phyloP scores from a whole-genome alignment of 1,139 yeast genomes.

The Suhomyces panamericanus region DNA sequence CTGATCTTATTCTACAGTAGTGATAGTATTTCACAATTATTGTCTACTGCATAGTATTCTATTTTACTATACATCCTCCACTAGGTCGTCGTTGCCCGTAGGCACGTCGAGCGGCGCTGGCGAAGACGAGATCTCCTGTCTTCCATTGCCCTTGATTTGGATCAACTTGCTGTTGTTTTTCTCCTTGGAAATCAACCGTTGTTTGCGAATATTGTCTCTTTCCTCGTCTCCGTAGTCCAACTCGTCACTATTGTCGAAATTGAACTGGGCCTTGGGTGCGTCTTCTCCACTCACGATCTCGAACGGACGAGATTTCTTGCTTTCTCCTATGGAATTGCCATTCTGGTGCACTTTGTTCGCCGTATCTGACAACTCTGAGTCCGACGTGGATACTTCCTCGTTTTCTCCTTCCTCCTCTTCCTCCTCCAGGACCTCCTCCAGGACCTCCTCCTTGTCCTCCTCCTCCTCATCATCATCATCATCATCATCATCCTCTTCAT shows the following conservation, averaged over 20 bases:
- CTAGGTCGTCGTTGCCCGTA: conserved; percentile 1
- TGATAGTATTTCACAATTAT: too few relatives aligned
- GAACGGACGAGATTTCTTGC: conserved; percentile 13
- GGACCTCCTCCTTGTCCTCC: neutral
- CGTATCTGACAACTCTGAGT: conserved; percentile 1
- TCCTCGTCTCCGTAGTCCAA: conserved; percentile 20
- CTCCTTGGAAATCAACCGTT: conserved; percentile 35
- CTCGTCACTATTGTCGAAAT: conserved; percentile 19
- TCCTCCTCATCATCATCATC: too few relatives aligned
- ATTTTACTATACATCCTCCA: neutral
- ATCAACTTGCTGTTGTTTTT: conserved; percentile 26
- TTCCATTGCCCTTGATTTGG: conserved; percentile 27
- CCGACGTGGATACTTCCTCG: conserved; percentile 1
- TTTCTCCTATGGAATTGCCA: neutral
- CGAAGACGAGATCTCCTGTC: conserved; percentile 24
- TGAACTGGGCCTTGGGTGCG: conserved; percentile 14
- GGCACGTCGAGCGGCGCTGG: conserved; percentile 18
- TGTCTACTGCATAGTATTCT: neutral
- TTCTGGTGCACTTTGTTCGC: conserved; percentile 15
- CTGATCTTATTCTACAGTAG: too few relatives aligned
- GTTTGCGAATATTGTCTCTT: conserved; percentile 33
- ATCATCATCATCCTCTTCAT: too few relatives aligned
- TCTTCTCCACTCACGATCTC: conserved; percentile 3
- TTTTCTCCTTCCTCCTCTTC: conserved; percentile 1
- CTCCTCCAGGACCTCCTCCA: too few relatives aligned